A percentile compares a stretch with the other conserved stretches of the same genome.
phyloP scores from a whole-genome alignment of 1,139 yeast genomes.

The Sugiyamaella sp. region DNA sequence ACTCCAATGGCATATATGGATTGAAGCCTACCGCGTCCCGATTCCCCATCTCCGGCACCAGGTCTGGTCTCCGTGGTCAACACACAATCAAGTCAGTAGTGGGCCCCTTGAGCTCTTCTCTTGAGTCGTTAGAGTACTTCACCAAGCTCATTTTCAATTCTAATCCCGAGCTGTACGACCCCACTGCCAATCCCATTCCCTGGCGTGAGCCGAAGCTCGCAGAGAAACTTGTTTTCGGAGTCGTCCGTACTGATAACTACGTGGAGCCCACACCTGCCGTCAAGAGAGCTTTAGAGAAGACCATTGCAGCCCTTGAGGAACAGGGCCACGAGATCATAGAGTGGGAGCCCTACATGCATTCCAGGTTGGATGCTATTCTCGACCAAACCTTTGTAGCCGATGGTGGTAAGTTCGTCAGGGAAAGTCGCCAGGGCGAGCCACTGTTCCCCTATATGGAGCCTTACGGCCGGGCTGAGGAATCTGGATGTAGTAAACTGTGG shows the following conservation, averaged over 20 bases:
- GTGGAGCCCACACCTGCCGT: slow-evolving; percentile 51
- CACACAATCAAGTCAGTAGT: slow-evolving; percentile 48
- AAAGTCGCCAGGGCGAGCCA: slow-evolving; percentile 24
- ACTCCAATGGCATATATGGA: slow-evolving; percentile 55
- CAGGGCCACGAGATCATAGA: slow-evolving; percentile 49
- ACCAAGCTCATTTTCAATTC: slow-evolving; percentile 55
- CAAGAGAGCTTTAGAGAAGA: slow-evolving; percentile 40
- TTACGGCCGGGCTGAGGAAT: slow-evolving; percentile 25
- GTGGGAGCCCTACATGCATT: slow-evolving; percentile 44
- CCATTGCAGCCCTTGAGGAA: slow-evolving; percentile 34
- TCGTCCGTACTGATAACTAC: slow-evolving; percentile 39
- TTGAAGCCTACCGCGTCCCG: slow-evolving; percentile 53
- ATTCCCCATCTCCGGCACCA: slow-evolving; percentile 49
- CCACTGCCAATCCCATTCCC: slow-evolving; percentile 51
- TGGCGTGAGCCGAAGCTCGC: slow-evolving; percentile 43
- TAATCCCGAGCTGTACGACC: slow-evolving; percentile 61
- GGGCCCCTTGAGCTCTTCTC: slow-evolving; percentile 53
- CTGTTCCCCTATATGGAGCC: slow-evolving; percentile 26
- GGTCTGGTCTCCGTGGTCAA: slow-evolving; percentile 48
- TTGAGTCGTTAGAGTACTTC: slow-evolving; percentile 61
- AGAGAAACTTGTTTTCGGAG: slow-evolving; percentile 40
- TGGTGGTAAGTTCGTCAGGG: slow-evolving; percentile 27
- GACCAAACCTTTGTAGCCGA: slow-evolving; percentile 28
- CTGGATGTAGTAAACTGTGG: slow-evolving; percentile 28
- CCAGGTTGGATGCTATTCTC: slow-evolving; percentile 15